These are phyloP conservation scores for Dictyostelium intermedium DNA, from an alignment of 78 protist genomes.

Conservation along the genomic window DNA sequence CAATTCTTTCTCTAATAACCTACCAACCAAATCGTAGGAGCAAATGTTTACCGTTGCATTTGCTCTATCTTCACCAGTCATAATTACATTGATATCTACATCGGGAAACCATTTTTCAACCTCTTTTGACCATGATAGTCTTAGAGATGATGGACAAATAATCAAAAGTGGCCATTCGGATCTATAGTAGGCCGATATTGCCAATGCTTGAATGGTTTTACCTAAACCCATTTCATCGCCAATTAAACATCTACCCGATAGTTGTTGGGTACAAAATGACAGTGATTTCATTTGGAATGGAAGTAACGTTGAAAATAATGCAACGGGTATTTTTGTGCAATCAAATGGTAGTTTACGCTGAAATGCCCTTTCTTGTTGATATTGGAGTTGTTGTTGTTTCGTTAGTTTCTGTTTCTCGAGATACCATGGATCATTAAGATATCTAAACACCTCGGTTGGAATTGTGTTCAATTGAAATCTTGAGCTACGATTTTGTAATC, in stretches of 20 bases:
- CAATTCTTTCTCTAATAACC: conserved; percentile 15
- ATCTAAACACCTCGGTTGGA: background rate
- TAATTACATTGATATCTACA: background rate
- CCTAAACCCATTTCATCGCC: conserved; percentile 92
- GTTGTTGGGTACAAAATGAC: conserved; percentile 41
- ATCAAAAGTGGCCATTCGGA: conserved; percentile 86
- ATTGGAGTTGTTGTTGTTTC: background rate
- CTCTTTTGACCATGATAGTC: conserved; percentile 75
- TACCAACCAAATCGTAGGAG: conserved; percentile 60
- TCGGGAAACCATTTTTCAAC: conserved; percentile 56
- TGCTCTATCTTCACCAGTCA: conserved; percentile 45
- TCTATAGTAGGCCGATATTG: conserved; percentile 45
- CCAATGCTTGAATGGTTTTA: conserved; percentile 88
- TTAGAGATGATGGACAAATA: conserved; percentile 80
- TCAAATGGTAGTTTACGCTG: background rate
- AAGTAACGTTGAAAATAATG: conserved; percentile 5
- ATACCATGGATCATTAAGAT: background rate
- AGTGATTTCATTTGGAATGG: conserved; percentile 70
- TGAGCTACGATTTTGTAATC: background rate
- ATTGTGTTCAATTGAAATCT: background rate
- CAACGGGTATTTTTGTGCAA: conserved; percentile 4
- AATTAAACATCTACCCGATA: conserved; percentile 63
- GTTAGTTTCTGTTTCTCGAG: background rate
- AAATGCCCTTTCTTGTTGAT: background rate
- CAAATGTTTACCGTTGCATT: conserved; percentile 64